Evolutionary conservation across 2,329 filamentous ascomycete species (phyloP), one percentile per base, ranked within the genome.

Genomic region (Clonostachys byssicola): DNA sequence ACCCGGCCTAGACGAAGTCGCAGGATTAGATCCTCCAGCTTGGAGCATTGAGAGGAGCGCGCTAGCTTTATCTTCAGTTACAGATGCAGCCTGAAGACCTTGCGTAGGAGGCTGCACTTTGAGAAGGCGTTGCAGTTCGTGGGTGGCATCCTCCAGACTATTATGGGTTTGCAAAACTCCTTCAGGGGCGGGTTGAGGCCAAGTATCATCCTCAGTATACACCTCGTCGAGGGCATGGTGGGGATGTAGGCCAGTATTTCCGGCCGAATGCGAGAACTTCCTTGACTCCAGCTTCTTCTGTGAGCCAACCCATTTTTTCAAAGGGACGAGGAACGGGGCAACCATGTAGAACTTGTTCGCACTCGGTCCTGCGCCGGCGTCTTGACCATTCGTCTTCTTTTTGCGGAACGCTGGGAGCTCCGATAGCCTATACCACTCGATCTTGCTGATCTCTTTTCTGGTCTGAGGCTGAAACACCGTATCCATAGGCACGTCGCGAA

Each of bases 261-360:
- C 63, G 34, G 61, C 64, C 36, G 62, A 71, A 30, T 68, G 56
- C 16, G 65, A 62, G 52, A 70, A 71, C 55, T 73, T 71, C 9
- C 73, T 45, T 6, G 47, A 72, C 56, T 89, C 88, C n/a, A 78
- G 75, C 67, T 86, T 91, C 71, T 82, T 86, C 67, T 95, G 89
- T 53, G 86, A 81, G n/a, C 83, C 73, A 42, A 97, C 90, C 92
- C 92, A 97, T 63, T 89, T 90, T 66, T 90, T 92, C 43, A 99
- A 68, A 6, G 84, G 88, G 2, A 83, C 83, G 47, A 97, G 74
- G 61, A 99, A 99, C 0, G 92, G 92, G 1, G 91, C 91, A 16
- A 99, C 94, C 89, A 97, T 96, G 68, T 96, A 99, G 64, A 96
- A 97, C 60, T 92, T 96, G 64, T 89, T 91, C 39, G 84, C 83